A percentile compares a stretch with the other conserved stretches of the same genome.
phyloP scores from a whole-genome alignment of 2,329 filamentous ascomycete genomes.

The Fusarium siculi region DNA sequence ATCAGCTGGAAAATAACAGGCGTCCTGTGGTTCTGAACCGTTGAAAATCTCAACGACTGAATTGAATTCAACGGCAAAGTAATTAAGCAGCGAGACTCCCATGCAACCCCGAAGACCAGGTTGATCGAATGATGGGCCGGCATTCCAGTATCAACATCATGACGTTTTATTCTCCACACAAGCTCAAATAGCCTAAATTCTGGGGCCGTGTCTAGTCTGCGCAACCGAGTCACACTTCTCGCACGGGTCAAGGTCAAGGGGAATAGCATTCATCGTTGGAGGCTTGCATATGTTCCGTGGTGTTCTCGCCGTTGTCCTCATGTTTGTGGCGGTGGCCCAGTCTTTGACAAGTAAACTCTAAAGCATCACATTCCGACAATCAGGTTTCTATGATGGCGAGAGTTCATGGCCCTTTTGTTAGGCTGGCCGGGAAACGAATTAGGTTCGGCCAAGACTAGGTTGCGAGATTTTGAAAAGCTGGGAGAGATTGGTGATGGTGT shows the following conservation, averaged over 20 bases:
- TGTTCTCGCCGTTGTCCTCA: constrained; percentile 16
- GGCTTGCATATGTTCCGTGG: neutral
- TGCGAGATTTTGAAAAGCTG: neutral
- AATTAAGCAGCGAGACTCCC: neutral
- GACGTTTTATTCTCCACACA: constrained; percentile 21
- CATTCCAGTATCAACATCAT: constrained; percentile 16
- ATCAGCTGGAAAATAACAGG: neutral
- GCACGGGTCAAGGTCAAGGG: neutral
- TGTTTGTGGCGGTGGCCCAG: constrained; percentile 16
- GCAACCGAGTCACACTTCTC: neutral
- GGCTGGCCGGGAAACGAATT: constrained; percentile 4
- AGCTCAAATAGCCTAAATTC: constrained; percentile 24
- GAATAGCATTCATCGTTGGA: neutral
- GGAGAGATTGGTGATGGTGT: neutral
- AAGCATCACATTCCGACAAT: constrained; percentile 22
- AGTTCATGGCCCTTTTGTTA: neutral
- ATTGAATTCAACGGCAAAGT: neutral
- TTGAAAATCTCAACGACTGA: neutral
- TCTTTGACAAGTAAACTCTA: neutral
- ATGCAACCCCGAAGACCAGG: neutral
- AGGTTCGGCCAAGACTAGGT: neutral
- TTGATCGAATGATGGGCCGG: constrained; percentile 6
- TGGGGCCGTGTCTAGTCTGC: neutral
- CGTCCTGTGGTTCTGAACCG: neutral
- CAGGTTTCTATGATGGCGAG: neutral